phyloP scores from a whole-genome alignment of 2,329 filamentous ascomycete species.

The Diaporthe vexans region DNA sequence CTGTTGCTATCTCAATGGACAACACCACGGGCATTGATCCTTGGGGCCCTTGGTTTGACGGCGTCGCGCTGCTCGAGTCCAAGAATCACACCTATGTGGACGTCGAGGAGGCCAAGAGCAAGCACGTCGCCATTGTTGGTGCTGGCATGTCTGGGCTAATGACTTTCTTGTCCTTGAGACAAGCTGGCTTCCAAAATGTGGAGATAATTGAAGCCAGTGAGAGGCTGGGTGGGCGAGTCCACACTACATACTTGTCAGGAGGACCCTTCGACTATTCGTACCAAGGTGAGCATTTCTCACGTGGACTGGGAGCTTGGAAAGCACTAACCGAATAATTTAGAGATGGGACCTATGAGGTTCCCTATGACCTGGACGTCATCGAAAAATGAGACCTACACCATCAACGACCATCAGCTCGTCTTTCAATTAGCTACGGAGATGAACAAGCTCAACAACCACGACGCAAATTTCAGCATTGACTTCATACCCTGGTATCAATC shows the following conservation, averaged over 20 bases:
- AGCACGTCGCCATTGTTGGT: slow-evolving; percentile 74
- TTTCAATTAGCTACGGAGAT: slow-evolving; percentile 73
- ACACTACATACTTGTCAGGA: slow-evolving; percentile 73
- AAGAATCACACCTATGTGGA: slow-evolving; percentile 67
- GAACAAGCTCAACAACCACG: slow-evolving; percentile 70
- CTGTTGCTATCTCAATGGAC: slow-evolving; percentile 59
- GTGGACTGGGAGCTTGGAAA: background rate
- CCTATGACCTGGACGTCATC: slow-evolving; percentile 66
- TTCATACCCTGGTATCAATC: slow-evolving; percentile 75
- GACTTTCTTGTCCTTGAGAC: slow-evolving; percentile 65
- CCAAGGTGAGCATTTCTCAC: slow-evolving; percentile 56
- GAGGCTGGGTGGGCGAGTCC: slow-evolving; percentile 74
- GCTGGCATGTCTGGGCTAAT: slow-evolving; percentile 76
- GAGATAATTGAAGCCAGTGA: slow-evolving; percentile 73
- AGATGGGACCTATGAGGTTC: slow-evolving; percentile 75
- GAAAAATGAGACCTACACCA: slow-evolving; percentile 69
- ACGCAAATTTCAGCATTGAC: slow-evolving; percentile 63
- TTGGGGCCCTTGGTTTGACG: slow-evolving; percentile 75
- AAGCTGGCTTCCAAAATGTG: slow-evolving; percentile 70
- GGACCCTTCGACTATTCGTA: slow-evolving; percentile 75
- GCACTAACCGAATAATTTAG: background rate
- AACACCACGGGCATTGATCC: slow-evolving; percentile 63
- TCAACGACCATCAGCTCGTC: slow-evolving; percentile 74
- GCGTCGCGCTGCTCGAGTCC: slow-evolving; percentile 69
- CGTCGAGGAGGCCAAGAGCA: slow-evolving; percentile 67